Conservation (phyloP, 1,284 basidiomycete species). For the Leccinum pachyderme region DNA sequence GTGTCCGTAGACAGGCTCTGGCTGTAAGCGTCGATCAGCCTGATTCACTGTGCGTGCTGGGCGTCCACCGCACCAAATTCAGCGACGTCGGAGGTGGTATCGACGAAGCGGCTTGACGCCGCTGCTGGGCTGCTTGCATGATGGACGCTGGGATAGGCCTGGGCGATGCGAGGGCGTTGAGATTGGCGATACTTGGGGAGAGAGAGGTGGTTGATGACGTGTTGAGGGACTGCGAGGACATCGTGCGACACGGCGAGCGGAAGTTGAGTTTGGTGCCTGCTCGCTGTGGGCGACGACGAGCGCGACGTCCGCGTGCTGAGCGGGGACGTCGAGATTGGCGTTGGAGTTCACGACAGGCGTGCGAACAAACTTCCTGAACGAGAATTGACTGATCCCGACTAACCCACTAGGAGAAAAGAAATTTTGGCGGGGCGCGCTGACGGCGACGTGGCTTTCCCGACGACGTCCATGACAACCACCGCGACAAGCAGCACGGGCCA, state of each 20-base stretch:
- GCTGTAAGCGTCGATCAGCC: conserved; percentile 24
- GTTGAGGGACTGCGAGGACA: conserved; percentile 33
- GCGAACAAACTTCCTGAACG: conserved; percentile 23
- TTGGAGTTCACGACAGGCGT: conserved; percentile 17
- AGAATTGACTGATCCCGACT: conserved; percentile 2
- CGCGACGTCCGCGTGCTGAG: conserved; percentile 11
- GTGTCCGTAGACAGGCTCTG: conserved; percentile 35
- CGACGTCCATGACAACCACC: conserved; percentile 33
- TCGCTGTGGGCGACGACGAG: conserved; percentile 28
- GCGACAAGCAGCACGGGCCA: conserved; percentile 21
- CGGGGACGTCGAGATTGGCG: conserved; percentile 13
- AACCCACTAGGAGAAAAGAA: conserved; percentile 21
- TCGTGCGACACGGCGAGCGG: conserved; percentile 19
- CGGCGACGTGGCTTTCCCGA: conserved; percentile 10
- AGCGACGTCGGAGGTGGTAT: conserved; percentile 30
- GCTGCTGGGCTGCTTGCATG: conserved; percentile 18
- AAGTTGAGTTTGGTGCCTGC: conserved; percentile 4
- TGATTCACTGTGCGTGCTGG: not conserved
- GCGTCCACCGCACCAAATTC: conserved; percentile 22
- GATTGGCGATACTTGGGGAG: conserved; percentile 34
- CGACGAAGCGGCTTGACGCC: conserved; percentile 24
- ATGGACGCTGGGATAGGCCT: conserved; percentile 13
- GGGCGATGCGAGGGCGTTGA: conserved; percentile 32
- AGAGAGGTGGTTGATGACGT: conserved; percentile 32
- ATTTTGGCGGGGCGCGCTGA: conserved; percentile 21